Evolutionary conservation across 2,329 filamentous ascomycete species (phyloP).

Genomic region (Sarocladium oryzae): DNA sequence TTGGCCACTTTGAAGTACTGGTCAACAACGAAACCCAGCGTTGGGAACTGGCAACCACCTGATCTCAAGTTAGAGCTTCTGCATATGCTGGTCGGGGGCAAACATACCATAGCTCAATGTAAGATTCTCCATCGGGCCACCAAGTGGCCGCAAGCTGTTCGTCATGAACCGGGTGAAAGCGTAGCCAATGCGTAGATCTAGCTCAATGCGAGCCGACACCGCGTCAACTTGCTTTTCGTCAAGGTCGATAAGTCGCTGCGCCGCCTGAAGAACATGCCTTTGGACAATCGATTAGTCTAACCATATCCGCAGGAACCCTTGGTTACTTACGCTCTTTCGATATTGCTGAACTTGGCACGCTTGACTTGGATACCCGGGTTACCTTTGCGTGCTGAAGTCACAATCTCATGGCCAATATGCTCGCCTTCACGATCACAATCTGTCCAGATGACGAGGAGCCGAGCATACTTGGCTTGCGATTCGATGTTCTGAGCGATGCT

Average conservation of each 20-base stretch:
- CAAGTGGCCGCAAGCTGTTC: constrained; percentile 65
- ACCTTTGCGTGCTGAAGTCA: constrained; percentile 67
- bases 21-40: constrained; percentile 93
- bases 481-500: constrained; percentile 80
- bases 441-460: constrained; percentile 89
- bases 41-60: constrained; percentile 95
- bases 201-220: constrained; percentile 80
- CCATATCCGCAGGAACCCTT: neutral
- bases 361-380: constrained; percentile 74
- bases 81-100: neutral
- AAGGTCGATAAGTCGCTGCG: constrained; percentile 66
- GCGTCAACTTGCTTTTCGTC: constrained; percentile 85
- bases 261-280: constrained; percentile 82
- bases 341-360: constrained; percentile 89
- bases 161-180: constrained; percentile 89
- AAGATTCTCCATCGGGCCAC: constrained; percentile 57
- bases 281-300: neutral
- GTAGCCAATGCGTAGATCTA: constrained; percentile 87
- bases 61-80: constrained; percentile 2
- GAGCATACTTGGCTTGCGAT: constrained; percentile 64
- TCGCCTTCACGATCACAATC: constrained; percentile 98
- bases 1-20: constrained; percentile 90
- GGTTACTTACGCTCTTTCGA: constrained; percentile 69
- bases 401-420: constrained; percentile 89
- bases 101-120: constrained; percentile 73